phyloP scores from a whole-genome alignment of 2,329 filamentous ascomycete species.

The Dendrostoma leiphaemia region DNA sequence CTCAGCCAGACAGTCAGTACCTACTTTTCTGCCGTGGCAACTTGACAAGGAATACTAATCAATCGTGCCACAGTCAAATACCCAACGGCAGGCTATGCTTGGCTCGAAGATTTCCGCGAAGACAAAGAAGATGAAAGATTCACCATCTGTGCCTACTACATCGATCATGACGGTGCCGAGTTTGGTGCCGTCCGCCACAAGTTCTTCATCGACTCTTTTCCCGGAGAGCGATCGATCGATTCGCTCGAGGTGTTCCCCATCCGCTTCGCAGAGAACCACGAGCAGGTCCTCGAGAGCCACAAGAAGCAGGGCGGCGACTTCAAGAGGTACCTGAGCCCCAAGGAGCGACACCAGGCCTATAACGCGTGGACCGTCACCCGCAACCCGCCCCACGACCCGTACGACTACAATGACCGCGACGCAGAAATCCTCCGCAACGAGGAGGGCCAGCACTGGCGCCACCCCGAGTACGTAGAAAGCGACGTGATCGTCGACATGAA shows the following conservation, averaged over 20 bases:
- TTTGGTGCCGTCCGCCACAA: slow-evolving; percentile 2
- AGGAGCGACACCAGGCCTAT: too few species aligned
- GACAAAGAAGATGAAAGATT: too few species aligned
- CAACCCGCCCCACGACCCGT: slow-evolving; percentile 1
- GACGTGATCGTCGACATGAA: slow-evolving; percentile 10
- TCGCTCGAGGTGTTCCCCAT: slow-evolving; percentile 7
- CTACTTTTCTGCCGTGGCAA: background rate
- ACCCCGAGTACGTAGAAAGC: slow-evolving; percentile 9
- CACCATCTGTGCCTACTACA: slow-evolving; percentile 6
- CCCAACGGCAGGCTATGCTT: too few species aligned
- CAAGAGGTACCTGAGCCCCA: too few species aligned
- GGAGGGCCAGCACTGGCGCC: background rate
- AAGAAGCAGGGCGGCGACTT: too few species aligned
- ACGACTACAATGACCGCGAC: slow-evolving; percentile 2
- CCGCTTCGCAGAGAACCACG: background rate
- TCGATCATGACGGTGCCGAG: slow-evolving; percentile 7
- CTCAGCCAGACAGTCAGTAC: slow-evolving; percentile 1
- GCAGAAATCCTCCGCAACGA: too few species aligned
- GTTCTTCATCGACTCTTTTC: background rate
- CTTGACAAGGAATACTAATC: too few species aligned
- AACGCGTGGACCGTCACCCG: too few species aligned
- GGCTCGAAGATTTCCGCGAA: too few species aligned
- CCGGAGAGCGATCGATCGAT: background rate
- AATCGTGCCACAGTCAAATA: too few species aligned
- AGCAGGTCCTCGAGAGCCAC: too few species aligned